phyloP scores from a whole-genome alignment of 305 asterid genomes.

The Caryopteris hybrid region DNA sequence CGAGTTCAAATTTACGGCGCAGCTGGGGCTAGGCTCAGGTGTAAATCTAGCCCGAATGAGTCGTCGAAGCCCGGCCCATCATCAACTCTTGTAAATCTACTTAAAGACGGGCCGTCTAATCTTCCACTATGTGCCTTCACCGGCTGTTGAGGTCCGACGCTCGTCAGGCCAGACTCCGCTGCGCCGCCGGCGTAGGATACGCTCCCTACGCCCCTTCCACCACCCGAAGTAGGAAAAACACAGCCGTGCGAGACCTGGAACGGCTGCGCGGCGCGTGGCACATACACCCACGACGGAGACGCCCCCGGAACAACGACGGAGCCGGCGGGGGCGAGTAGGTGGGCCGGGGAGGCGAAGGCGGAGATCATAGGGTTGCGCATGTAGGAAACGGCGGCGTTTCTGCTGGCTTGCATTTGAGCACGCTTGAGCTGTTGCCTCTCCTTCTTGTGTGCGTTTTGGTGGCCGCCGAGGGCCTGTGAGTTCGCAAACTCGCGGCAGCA shows the following conservation, averaged over 20 bases:
- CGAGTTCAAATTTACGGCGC: slow-evolving; percentile 33
- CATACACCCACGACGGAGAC: slow-evolving; percentile 61
- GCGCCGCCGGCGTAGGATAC: slow-evolving; percentile 37
- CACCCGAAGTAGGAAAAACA: slow-evolving; percentile 35
- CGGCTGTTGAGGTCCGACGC: slow-evolving; percentile 46
- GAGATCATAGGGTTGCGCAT: slow-evolving; percentile 77
- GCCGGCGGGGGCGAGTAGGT: slow-evolving; percentile 64
- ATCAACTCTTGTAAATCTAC: slow-evolving; percentile 55
- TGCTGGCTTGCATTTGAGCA: slow-evolving; percentile 78
- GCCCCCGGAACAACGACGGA: too few relatives aligned
- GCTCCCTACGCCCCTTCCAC: slow-evolving; percentile 36
- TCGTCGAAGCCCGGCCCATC: slow-evolving; percentile 59
- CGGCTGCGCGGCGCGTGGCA: slow-evolving; percentile 66
- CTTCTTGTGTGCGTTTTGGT: slow-evolving; percentile 94
- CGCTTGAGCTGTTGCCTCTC: slow-evolving; percentile 89
- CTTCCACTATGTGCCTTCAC: slow-evolving; percentile 53
- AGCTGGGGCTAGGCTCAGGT: slow-evolving; percentile 73
- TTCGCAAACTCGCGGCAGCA: slow-evolving; percentile 87
- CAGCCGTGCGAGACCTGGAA: slow-evolving; percentile 69
- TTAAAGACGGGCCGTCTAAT: slow-evolving; percentile 76
- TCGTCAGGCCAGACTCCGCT: slow-evolving; percentile 38
- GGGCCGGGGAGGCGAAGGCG: slow-evolving; percentile 77
- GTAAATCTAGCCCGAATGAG: slow-evolving; percentile 66
- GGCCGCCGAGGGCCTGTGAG: slow-evolving; percentile 94
- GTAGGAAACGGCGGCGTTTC: slow-evolving; percentile 80